Evolutionary conservation across 2,329 filamentous ascomycete genomes (phyloP), one percentile per base, ranked within the genome.

Genomic region (Trichoderma brevicompactum): DNA sequence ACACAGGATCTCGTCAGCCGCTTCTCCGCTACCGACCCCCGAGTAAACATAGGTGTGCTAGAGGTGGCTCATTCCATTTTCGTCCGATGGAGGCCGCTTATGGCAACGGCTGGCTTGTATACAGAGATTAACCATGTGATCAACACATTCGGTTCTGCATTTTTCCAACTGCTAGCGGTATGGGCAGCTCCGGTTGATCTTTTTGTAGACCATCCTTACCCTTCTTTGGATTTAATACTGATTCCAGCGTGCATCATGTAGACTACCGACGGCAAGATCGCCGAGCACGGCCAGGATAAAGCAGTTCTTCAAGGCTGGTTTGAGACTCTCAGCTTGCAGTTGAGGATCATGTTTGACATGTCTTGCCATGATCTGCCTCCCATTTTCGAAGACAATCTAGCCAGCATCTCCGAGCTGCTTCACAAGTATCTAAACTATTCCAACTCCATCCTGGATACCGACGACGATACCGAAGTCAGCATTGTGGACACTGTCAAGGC

Each of bases 1-100:
- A 23, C 32, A 34, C 68, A 91, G 85, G 94, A 99, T 77, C 88
- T 99, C 66, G 93, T 97, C 70, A 92, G 90, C 55, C 89, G 94
- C 54, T 86, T 99, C 68, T 94, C 92, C 3, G 84, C 89, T 12
- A 88, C 90, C 71, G 91, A 98, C 76, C 87, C 90, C 66, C 89
- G 89, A 70, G 85, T 93, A 76, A 99, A 98, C 79, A 92, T 94
- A 72, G 96, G 95, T 70, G 95, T 99, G 17, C 83, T 99, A 67
- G 93, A 97, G 79, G 95, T 99, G 50, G 96, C 96, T 71, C 95
- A 99, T 79, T 98, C 95, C 55, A 98, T 99, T 72, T 99, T 98
- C 80, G 92, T 91, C 76, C 85, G 95, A 77, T 99, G 95, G 95
- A 87, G 95, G 69, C 96, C 95, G 8, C 84, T 99, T 46, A 97